These are phyloP conservation scores for Poteriospumella lacustris DNA, from an alignment of 108 stramenopile genomes.

Conservation along the genomic window DNA sequence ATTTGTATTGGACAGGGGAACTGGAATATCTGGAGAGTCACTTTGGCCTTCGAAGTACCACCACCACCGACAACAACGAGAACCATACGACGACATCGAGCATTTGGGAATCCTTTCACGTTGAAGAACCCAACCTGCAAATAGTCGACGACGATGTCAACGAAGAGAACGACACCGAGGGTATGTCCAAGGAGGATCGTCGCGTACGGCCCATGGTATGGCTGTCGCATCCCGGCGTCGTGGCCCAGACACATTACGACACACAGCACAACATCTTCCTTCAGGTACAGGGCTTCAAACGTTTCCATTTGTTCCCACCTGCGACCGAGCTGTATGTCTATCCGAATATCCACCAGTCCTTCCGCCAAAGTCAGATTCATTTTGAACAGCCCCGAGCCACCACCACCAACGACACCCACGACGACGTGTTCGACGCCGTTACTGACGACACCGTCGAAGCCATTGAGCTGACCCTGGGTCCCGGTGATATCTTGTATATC, in stretches of 20 bases:
- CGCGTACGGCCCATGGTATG: constrained; percentile 38
- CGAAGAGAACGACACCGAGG: neutral
- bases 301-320: constrained; percentile 29
- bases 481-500: constrained; percentile 8
- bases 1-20: constrained; percentile 5
- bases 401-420: neutral
- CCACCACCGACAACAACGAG: neutral
- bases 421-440: neutral
- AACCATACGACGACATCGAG: neutral
- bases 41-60: neutral
- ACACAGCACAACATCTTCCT: constrained; percentile 32
- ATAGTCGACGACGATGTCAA: neutral
- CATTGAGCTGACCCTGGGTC: neutral
- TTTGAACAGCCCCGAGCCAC: neutral
- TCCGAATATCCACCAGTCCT: constrained; percentile 4
- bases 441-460: neutral
- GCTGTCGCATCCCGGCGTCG: constrained; percentile 28
- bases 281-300: constrained; percentile 31
- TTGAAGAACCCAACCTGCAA: neutral
- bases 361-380: constrained; percentile 8
- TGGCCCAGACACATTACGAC: constrained; percentile 40
- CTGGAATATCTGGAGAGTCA: neutral
- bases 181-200: too few species aligned
- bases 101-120: neutral
- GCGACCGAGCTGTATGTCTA: neutral